Base-by-base conservation (phyloP, 169 alveolate species). In the Babesia sp. region DNA sequence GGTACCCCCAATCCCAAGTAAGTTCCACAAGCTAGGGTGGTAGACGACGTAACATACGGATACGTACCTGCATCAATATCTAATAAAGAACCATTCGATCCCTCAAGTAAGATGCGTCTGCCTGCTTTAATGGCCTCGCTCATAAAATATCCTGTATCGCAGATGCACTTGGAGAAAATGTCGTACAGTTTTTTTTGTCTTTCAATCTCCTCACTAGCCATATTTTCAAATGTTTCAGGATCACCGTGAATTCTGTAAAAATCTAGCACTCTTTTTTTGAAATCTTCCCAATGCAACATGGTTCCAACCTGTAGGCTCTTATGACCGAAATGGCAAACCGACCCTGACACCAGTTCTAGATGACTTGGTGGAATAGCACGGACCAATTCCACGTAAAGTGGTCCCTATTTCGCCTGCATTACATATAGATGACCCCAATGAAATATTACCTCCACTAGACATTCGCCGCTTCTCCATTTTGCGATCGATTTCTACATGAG, bases 311-410 rank as follows among this genome's bases (percentile, higher is more conserved):
- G 55, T 29, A 9, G 4, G 4, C 44, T n/a, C 16, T 34, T 9
- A 3, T 20, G 34, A 53, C 0, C 14, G 16, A 26, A 31, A 84
- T 36, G 34, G 31, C 34, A 91, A 85, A 48, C 90, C 86, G 28
- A 95, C 97, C 22, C 92, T 72, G 78, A 95, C 80, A 24, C 98
- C 98, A 56, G 90, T 83, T 83, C 99, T 85, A 14, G 91, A 85
- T 11, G 90, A 91, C 75, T 93, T 96, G 37, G 97, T 87, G 6
- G 98, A 90, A 77, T 96, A 94, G 45, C 98, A 89, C 18, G 99
- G 98, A 8, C 99, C 99, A 31, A 96, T 96, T 16, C 99, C 99
- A 68, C 95, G 85, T 60, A 88, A 91, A 5, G 99, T 96, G 1
- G 99, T 96, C 12, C 99, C 99, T n/a, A 96, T 79, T 46, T 80